Evolutionary conservation across 805 yeast genomes (phyloP).

Genomic region (Nakazawaea peltata): DNA sequence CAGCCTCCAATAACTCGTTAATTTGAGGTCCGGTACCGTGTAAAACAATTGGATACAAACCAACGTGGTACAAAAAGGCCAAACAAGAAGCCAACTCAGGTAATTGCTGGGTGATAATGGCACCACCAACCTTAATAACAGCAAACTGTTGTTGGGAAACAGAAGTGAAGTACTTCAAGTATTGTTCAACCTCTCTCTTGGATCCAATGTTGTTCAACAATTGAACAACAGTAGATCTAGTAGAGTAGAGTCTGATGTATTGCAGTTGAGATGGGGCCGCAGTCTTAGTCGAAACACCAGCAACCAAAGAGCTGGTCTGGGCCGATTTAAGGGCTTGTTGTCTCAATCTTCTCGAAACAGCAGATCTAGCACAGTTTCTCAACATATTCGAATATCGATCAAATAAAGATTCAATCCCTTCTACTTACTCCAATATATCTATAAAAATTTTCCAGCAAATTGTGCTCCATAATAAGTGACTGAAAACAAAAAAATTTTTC

Average conservation of each 20-base stretch:
- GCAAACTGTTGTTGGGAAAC: conserved; percentile 97
- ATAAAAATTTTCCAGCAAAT: too few relatives aligned
- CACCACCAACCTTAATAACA: conserved; percentile 98
- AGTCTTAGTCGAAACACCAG: too few relatives aligned
- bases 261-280: too few relatives aligned
- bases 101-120: conserved; percentile 90
- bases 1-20: conserved; percentile 85
- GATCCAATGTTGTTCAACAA: conserved; percentile 93
- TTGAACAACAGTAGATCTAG: conserved; percentile 94
- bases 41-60: conserved; percentile 90
- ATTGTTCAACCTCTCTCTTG: conserved; percentile 96
- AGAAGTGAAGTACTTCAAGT: conserved; percentile 91
- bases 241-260: conserved; percentile 34
- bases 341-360: neutral
- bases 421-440: too few relatives aligned
- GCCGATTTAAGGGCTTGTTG: too few relatives aligned
- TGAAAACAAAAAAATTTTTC: too few relatives aligned
- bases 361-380: neutral
- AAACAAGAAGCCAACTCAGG: conserved; percentile 91
- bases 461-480: too few relatives aligned
- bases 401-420: too few relatives aligned
- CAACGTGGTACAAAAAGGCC: conserved; percentile 95
- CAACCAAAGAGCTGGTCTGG: neutral
- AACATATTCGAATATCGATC: neutral
- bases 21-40: conserved; percentile 99